Evolutionary conservation across 331 rosid species (phyloP), one percentile per base, ranked within the genome.

Genomic region (Ulmus americana): DNA sequence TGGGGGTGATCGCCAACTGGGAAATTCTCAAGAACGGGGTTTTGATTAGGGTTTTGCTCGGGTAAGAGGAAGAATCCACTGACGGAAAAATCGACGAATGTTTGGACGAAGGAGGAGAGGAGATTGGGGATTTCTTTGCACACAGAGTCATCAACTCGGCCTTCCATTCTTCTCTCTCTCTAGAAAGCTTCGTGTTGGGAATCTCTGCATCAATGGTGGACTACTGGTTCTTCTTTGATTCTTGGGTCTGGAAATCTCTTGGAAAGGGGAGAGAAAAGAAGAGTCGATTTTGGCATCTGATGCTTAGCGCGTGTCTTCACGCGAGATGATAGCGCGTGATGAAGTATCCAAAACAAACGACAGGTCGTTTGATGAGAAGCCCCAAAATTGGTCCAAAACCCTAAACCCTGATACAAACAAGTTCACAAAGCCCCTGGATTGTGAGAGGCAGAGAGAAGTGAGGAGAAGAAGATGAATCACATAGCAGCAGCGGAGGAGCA

Each of bases 21-120:
- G 35, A 38, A 39, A 8, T 45, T 35, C 5, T 12, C 68, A 60
- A 49, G 56, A 49, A 12, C 39, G 38, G 42, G n/a, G 5, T 39
- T 10, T 0, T 66, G 43, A 14, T 6, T 1, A 7, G 75, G 61
- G 38, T 38, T 55, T 11, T 67, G 65, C 0, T 22, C 55, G 13
- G 79, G 77, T n/a, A 86, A 78, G 43, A 81, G 81, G 80, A 92
- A 88, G 72, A 86, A 79, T 66, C 85, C 97, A 22, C 88, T 85
- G 77, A 92, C 96, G 40, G 96, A 75, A 76, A 83, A 92, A 80
- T 92, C 98, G 42, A 92, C 91, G 66, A 92, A 92, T 5, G 95
- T 76, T 63, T 92, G 95, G 38, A 87, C 84, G 69, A 92, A 92
- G 5, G 85, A 83, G 65, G 91, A 82, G 40, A 89, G 69, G 20